Evolutionary conservation across 23 red algal genomes (phyloP), one percentile per base, ranked within the genome.

Genomic region (Porphyridium purpureum): DNA sequence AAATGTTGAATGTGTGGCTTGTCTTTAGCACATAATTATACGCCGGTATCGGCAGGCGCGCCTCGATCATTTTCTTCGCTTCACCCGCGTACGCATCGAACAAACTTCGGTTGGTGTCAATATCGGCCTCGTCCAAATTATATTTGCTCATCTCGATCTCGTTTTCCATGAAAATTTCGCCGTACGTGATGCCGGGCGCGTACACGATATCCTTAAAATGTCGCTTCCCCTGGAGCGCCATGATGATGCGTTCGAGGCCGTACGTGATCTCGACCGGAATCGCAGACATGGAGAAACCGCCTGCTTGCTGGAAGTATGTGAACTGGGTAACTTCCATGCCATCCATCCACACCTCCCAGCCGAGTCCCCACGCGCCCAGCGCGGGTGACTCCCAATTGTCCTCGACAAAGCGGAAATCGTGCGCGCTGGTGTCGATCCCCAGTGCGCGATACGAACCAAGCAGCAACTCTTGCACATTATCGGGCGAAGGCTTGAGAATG

Each of bases 321-420:
- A 85, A 98, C 44, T 98, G 90, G 41, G 90, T 98, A 20, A 98
- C 75, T 54, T 98, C 90, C 67, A 83, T 81, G 6, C 90, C 90
- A 58, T 98, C 80, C 24, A 98, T 55, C 90, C 90, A 98, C 28
- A 98, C 80, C 49, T 98, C 90, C 77, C 79, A 98, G 21, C 90
- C 90, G n/a, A 98, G 67, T 7, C 90, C 90, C 90, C 90, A 98
- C 28, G 90, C 90, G 41, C 90, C 90, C 4, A 98, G 59, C 25
- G 78, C 90, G 8, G 90, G 90, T 24, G 65, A 76, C 29, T 86
- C 90, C 90, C 90, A 98, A 53, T 98, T 98, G 49, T 98, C 90
- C 50, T 98, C 90, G 0, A 98, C 90, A 56, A 98, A 98, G 14
- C 90, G 90, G 47, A 98, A 57, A 40, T 98, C 90, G 57, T 86